phyloP scores from a whole-genome alignment of 2,329 filamentous ascomycete species.

The Aspergillus aculeatinus region DNA sequence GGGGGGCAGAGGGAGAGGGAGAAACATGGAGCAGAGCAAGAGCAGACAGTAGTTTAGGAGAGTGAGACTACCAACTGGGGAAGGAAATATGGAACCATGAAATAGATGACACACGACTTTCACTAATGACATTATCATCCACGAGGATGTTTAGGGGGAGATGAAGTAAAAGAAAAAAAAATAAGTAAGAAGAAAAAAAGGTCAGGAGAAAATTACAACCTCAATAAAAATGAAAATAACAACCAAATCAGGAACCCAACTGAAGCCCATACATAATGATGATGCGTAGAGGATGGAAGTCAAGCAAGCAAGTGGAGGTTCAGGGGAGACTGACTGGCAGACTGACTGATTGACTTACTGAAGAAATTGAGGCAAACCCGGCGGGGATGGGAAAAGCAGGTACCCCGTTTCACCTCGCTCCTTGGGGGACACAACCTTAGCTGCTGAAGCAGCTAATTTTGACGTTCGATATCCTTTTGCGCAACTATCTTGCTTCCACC shows the following conservation, averaged over 20 bases:
- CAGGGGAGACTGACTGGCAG: conserved; percentile 6
- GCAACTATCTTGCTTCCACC: neutral
- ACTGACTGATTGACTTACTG: conserved; percentile 10
- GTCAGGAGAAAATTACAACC: no score
- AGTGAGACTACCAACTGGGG: neutral
- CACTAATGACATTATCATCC: neutral
- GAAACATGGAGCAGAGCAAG: neutral
- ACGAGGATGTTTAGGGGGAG: neutral
- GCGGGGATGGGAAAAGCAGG: conserved; percentile 24
- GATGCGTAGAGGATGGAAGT: neutral
- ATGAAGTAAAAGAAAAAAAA: neutral
- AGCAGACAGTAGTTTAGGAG: neutral
- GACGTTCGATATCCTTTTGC: conserved; percentile 15
- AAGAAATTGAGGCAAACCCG: conserved; percentile 14
- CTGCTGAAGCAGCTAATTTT: conserved; percentile 11
- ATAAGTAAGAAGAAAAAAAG: neutral
- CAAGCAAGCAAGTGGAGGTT: neutral
- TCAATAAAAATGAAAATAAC: no score
- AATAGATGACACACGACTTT: neutral
- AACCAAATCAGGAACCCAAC: neutral
- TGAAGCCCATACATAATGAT: neutral
- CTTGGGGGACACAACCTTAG: conserved; percentile 13
- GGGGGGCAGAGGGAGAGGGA: neutral
- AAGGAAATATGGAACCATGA: neutral
- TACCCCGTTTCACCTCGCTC: conserved; percentile 22